Base-by-base conservation (phyloP, 768 basidiomycete species). In the Mycena leptocephala region DNA sequence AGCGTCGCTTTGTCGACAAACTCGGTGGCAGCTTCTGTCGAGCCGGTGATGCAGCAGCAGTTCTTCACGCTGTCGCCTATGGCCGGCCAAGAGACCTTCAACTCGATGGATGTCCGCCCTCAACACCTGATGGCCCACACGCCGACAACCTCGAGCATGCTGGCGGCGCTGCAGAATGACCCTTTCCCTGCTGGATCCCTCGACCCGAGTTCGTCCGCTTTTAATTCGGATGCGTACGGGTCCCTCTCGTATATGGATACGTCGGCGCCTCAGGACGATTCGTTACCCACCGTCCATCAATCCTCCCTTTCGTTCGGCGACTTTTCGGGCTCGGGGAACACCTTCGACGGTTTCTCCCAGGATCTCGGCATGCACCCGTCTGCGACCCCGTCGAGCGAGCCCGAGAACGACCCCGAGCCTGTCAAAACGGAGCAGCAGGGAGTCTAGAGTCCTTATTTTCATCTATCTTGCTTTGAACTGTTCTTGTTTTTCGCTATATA, bases 41-140 rank as follows among this genome's bases (percentile, higher is more conserved):
- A 97, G 81, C 95, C 96, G 37, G 93, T 96, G 71, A 96, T 96
- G 90, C 96, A 96, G 79, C 95, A 96, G 81, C 94, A 95, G 80
- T 97, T 94, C 86, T 95, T 95, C 83, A 90, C 94, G 5, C 87
- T 96, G 71, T 96, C 95, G 69, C 95, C 96, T n/a, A 96, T 96
- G 95, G 90, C 93, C 35, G 95, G 95, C 30, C 95, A 96, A 80
- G 96, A 96, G 83, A 93, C 86, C 81, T 96, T 96, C 79, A 89
- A 89, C 73, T 80, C 89, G 43, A 88, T 94, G 80, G 94, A 95
- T 76, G 89, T 89, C 74, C 89, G 93, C 58, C 89, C 94, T 22
- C 85, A 86, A 71, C 90, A 90, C 66, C 83, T 92, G 80, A 94
- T 96, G 93, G 90, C 89, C 22, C 93, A 95, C 82, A 95, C 95